Percentiles rank a stretch among this genome's conserved stretches.
Evolutionary conservation across 179 eudicot genomes (phyloP).

Genomic region (Patellifolia procumbens): DNA sequence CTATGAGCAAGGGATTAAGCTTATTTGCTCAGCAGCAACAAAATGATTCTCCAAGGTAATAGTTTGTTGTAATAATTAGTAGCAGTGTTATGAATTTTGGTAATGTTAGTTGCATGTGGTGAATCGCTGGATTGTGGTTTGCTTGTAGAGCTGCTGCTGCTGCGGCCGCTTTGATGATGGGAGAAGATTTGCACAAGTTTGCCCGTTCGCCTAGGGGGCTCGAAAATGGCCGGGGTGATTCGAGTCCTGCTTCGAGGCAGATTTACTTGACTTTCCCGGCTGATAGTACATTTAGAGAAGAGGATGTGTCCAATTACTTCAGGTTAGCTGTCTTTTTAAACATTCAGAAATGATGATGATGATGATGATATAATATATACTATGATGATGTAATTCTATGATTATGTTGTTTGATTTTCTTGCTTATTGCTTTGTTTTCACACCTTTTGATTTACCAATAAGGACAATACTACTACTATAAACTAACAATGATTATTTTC

Average conservation of each 20-base stretch:
- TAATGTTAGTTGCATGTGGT: not conserved
- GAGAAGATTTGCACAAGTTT: constrained; percentile 60
- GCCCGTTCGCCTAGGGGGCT: constrained; percentile 33
- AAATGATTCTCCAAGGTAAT: constrained; percentile 53
- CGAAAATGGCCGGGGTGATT: constrained; percentile 38
- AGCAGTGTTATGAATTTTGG: not conserved
- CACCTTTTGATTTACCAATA: not conserved
- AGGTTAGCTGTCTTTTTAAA: constrained; percentile 46
- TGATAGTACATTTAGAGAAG: constrained; percentile 91
- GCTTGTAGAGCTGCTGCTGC: constrained; percentile 50
- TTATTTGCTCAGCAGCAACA: constrained; percentile 68
- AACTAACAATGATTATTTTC: too few species aligned
- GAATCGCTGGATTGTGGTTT: constrained; percentile 1
- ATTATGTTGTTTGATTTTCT: constrained; percentile 2
- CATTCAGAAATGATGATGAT: not conserved
- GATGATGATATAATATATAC: not conserved
- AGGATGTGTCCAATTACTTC: constrained; percentile 80
- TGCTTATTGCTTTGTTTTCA: constrained; percentile 1
- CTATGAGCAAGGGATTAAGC: constrained; percentile 49
- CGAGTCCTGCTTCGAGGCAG: constrained; percentile 60
- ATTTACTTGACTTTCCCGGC: constrained; percentile 93
- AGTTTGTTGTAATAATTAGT: too few species aligned
- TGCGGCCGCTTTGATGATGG: constrained; percentile 66
- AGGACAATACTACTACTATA: too few species aligned
- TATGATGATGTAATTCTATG: not conserved